A percentile compares a stretch with the other conserved stretches of the same genome.
phyloP scores from a whole-genome alignment of 169 alveolate species.

The Plasmodium chabaudi region DNA sequence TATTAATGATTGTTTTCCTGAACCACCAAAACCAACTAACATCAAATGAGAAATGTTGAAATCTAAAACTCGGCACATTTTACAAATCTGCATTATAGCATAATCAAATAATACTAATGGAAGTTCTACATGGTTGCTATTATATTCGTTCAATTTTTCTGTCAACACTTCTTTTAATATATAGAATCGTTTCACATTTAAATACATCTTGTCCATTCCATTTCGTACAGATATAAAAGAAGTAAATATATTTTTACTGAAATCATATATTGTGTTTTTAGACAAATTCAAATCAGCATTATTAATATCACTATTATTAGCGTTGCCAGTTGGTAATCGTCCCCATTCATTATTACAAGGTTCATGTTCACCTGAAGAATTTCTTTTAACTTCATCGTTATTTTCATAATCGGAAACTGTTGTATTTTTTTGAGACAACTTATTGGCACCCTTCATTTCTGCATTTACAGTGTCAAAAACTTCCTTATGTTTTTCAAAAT shows the following conservation, averaged over 20 bases:
- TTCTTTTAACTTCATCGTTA: neutral
- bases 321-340: neutral
- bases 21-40: slow-evolving; percentile 98
- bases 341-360: neutral
- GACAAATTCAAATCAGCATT: slow-evolving; percentile 83
- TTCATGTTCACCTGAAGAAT: neutral
- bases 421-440: neutral
- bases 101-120: slow-evolving; percentile 95
- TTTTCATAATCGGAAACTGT: neutral
- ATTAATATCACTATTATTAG: slow-evolving; percentile 3
- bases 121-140: slow-evolving; percentile 93
- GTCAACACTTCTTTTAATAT: slow-evolving; percentile 90
- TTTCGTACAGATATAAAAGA: slow-evolving; percentile 91
- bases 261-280: slow-evolving; percentile 84
- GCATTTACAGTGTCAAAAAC: slow-evolving; percentile 86
- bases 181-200: slow-evolving; percentile 87
- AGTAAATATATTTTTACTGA: slow-evolving; percentile 88
- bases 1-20: slow-evolving; percentile 96
- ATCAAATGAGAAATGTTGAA: slow-evolving; percentile 95
- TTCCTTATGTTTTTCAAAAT: slow-evolving; percentile 88
- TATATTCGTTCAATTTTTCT: slow-evolving; percentile 92
- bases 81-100: slow-evolving; percentile 94
- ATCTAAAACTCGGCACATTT: slow-evolving; percentile 94
- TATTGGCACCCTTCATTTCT: slow-evolving; percentile 1
- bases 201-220: slow-evolving; percentile 91